Base-by-base conservation (phyloP, 176 grass and related monocot genomes). In the Hordeum vulgare region DNA sequence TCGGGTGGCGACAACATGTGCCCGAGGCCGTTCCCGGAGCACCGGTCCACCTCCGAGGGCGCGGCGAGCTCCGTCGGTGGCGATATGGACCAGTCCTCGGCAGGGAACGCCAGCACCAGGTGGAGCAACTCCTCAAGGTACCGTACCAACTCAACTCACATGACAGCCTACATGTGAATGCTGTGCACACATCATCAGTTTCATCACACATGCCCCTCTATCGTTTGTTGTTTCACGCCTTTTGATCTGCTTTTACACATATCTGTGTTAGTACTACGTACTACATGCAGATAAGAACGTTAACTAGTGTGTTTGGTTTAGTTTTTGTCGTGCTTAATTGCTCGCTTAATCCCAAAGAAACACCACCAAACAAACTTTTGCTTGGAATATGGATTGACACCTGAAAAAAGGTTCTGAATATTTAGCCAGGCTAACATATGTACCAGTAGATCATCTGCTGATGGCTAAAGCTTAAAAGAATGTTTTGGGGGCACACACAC, bases 91-190 rank as follows among this genome's bases (percentile, higher is more conserved):
- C 92, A 87, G 60, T 85, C 92, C 35, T 76, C 85, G 11, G 86
- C 81, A 47, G 86, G 86, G 39, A 94, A 94, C 84, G 56, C 89
- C 47, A 79, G 49, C 75, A 87, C 89, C 37, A 96, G 89, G 80
- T 99, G 96, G 96, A 96, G 83, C 81, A 99, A 96, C 87, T 91
- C 93, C 27, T 94, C 96, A 73, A 95, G 96, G 96, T 93, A 83
- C 20, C 34, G 10, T 57, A 65, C 67, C 21, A 25, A 11, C 31
- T 27, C 40, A 36, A 61, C 15, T 75, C 56, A 17, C 63, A 70
- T 61, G 69, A 57, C 51, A 77, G 17, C 64, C 18, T 73, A 81
- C 66, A 66, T 64, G 20, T 63, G 45, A 76, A 73, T 58, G 57
- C 25, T 64, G 27, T 79, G 15, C 67, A 24, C 77, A 54, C 44